These are phyloP conservation scores for Colletotrichum australisinense DNA, from an alignment of 2,329 filamentous ascomycete species.

Conservation along the genomic window DNA sequence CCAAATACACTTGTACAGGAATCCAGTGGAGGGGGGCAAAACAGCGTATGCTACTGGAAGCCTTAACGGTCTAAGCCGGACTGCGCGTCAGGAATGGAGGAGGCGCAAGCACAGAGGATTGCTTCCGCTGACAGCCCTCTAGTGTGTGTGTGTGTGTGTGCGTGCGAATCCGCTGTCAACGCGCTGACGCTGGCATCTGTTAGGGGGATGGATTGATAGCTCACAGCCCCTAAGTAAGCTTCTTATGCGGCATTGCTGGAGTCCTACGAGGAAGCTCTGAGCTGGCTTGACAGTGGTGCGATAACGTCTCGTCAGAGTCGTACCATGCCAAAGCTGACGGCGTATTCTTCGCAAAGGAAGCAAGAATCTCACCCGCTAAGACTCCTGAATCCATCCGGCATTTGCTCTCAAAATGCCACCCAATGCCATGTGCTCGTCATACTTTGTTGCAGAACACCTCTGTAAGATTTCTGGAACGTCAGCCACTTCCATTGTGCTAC, in stretches of 20 bases:
- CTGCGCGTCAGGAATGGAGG: not conserved
- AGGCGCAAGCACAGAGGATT: not conserved
- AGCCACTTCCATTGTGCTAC: not conserved
- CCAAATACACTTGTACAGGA: not conserved
- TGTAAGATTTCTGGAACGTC: not conserved
- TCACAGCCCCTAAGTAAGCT: not conserved
- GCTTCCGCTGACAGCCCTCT: not conserved
- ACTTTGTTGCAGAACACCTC: not conserved
- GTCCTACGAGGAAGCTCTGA: not conserved
- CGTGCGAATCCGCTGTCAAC: not conserved
- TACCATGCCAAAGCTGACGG: constrained; percentile 19
- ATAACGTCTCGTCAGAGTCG: constrained; percentile 7
- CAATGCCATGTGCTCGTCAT: not conserved
- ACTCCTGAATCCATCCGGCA: constrained; percentile 10
- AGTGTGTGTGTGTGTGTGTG: not conserved
- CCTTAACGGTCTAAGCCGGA: not conserved
- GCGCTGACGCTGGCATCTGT: constrained; percentile 12
- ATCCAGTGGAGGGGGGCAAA: not conserved
- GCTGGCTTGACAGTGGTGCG: not conserved
- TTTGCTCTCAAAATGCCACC: not conserved
- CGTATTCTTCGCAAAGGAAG: not conserved
- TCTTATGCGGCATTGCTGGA: too few species aligned
- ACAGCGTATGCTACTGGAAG: not conserved
- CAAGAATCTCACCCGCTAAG: not conserved
- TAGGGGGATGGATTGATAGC: not conserved